Percentiles rank a stretch among this genome's conserved stretches.
Evolutionary conservation across 106 monocot genomes (phyloP).

Genomic region (Alisma plantagoaquatica): DNA sequence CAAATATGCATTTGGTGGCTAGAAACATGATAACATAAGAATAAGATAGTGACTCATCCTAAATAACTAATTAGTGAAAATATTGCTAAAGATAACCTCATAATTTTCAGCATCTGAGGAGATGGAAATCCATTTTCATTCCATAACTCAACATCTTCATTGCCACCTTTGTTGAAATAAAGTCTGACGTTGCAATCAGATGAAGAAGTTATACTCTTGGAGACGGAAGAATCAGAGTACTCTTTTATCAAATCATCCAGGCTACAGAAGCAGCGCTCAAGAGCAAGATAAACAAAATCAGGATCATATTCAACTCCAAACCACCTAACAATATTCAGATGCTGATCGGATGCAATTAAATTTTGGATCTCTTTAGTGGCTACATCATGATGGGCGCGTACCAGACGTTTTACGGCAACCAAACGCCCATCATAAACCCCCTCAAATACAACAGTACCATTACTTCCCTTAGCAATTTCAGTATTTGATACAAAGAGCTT

Average conservation of each 20-base stretch:
- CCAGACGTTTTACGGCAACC: slow-evolving; percentile 88
- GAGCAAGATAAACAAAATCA: slow-evolving; percentile 94
- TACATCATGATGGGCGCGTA: slow-evolving; percentile 75
- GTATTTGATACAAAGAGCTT: slow-evolving; percentile 67
- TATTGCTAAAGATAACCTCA: slow-evolving; percentile 54
- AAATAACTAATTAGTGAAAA: too few species aligned
- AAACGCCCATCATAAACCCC: slow-evolving; percentile 67
- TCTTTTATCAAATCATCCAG: slow-evolving; percentile 66
- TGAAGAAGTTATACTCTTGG: slow-evolving; percentile 13
- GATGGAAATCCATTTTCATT: slow-evolving; percentile 71
- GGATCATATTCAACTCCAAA: slow-evolving; percentile 82
- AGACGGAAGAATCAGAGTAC: slow-evolving; percentile 22
- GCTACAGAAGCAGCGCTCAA: slow-evolving; percentile 79
- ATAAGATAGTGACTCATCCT: neutral
- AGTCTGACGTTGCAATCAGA: slow-evolving; percentile 1
- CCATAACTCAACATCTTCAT: slow-evolving; percentile 54
- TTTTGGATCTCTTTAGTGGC: slow-evolving; percentile 82
- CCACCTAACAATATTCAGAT: slow-evolving; percentile 87
- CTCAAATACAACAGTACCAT: slow-evolving; percentile 92
- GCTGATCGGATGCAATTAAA: slow-evolving; percentile 88
- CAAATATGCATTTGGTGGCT: neutral
- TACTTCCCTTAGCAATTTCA: slow-evolving; percentile 94
- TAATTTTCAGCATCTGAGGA: slow-evolving; percentile 63
- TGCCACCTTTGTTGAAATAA: slow-evolving; percentile 4
- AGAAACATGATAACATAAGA: neutral